These are phyloP conservation scores for Besnoitia besnoiti DNA, from an alignment of 169 alveolate genomes.

Conservation along the genomic window DNA sequence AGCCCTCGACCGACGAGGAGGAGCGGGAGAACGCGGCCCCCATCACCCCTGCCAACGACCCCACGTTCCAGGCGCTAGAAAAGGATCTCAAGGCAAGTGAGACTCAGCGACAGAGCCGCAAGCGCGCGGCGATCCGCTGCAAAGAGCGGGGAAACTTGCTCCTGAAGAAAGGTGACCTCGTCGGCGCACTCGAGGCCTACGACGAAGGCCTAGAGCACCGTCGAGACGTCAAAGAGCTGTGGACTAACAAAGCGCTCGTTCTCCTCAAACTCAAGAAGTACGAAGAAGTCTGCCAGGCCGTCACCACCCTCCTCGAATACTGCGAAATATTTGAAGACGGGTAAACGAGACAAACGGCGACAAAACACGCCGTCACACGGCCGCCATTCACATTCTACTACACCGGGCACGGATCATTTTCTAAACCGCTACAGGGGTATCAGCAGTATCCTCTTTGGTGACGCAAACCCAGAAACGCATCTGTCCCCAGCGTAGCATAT, in stretches of 20 bases:
- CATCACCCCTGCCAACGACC: constrained; percentile 87
- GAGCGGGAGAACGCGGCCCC: constrained; percentile 79
- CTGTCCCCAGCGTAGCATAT: too few relatives aligned
- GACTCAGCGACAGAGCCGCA: constrained; percentile 77
- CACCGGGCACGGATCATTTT: too few relatives aligned
- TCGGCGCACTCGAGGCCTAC: constrained; percentile 84
- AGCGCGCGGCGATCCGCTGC: constrained; percentile 80
- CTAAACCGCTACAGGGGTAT: too few relatives aligned
- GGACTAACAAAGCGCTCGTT: constrained; percentile 88
- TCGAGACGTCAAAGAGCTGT: constrained; percentile 82
- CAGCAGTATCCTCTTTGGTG: too few relatives aligned
- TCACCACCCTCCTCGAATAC: constrained; percentile 26
- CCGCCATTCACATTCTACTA: too few relatives aligned
- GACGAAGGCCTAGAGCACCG: constrained; percentile 82
- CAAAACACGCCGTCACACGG: not conserved
- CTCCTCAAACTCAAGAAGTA: constrained; percentile 70
- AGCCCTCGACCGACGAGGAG: constrained; percentile 83
- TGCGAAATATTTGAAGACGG: constrained; percentile 33
- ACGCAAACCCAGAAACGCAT: too few relatives aligned
- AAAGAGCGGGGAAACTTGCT: constrained; percentile 84
- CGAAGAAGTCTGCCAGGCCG: constrained; percentile 11
- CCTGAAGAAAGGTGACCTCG: constrained; percentile 81
- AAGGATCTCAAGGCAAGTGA: constrained; percentile 82
- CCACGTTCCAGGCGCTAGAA: constrained; percentile 89
- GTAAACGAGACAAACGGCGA: not conserved